These are phyloP conservation scores for Plectosphaerella cucumerina DNA, from an alignment of 2,329 filamentous ascomycete genomes.

Conservation along the genomic window DNA sequence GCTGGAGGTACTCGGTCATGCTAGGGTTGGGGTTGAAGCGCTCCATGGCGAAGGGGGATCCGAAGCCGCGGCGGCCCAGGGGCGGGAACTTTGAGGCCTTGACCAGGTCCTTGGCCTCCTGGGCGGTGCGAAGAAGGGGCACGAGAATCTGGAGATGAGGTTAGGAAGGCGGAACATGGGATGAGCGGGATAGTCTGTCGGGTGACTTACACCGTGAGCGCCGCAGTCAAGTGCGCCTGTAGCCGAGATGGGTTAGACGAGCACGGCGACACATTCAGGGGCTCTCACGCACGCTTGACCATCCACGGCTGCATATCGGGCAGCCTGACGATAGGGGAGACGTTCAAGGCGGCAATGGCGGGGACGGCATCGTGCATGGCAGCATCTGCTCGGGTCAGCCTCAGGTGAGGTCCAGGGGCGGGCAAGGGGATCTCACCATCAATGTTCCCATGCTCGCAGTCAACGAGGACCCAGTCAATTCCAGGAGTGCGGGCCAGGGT, in stretches of 20 bases:
- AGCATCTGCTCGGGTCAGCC: conserved; percentile 26
- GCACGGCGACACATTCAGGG: background rate
- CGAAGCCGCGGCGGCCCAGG: conserved; percentile 48
- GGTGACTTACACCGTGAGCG: conserved; percentile 44
- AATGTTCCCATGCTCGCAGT: conserved; percentile 50
- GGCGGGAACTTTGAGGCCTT: conserved; percentile 53
- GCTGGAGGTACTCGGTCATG: conserved; percentile 51
- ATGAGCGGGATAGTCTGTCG: background rate
- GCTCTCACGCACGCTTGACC: conserved; percentile 45
- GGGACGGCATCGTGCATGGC: conserved; percentile 51
- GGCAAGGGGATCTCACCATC: conserved; percentile 32
- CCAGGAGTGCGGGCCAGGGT: conserved; percentile 55
- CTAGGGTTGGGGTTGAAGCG: conserved; percentile 42
- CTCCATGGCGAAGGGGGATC: conserved; percentile 50
- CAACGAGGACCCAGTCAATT: conserved; percentile 63
- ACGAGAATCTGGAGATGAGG: conserved; percentile 36
- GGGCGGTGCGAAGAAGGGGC: conserved; percentile 49
- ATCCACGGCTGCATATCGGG: conserved; percentile 53
- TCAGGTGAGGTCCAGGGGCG: background rate
- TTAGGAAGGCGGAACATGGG: conserved; percentile 4
- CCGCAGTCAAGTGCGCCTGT: conserved; percentile 53
- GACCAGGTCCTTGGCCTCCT: conserved; percentile 47
- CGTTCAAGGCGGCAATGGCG: conserved; percentile 43
- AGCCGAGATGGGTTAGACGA: background rate
- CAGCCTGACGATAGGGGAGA: conserved; percentile 43